Evolutionary conservation across 164 flowering plant species (phyloP), one percentile per base, ranked within the genome.

Genomic region (Magnolia sinica): DNA sequence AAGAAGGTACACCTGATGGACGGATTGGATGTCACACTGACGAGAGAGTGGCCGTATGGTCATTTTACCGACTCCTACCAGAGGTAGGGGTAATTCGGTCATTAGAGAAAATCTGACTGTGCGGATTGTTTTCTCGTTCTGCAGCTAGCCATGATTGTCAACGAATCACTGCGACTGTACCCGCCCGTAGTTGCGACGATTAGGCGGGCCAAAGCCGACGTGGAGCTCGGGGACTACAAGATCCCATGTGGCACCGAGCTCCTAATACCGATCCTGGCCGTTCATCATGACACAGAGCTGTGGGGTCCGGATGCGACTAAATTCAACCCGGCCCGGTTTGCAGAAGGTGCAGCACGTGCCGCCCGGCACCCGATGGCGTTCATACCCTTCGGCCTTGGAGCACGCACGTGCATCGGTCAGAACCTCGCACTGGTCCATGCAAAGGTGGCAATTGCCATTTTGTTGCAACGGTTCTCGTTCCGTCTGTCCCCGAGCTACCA

Each of bases 321-420:
- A 20, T 96, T 96, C 86, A 94, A 96, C 75, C 99, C 99, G 8
- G 86, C 74, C 0, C 87, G 99, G 50, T 96, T 96, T 76, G 58
- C 88, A 0, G 89, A 89, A 0, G 99, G 98, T 0, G 93, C 87
- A 63, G 92, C 93, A 72, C 91, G 89, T 0, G 97, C 97, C 0
- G 91, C 97, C 2, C 89, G 86, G 68, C 95, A 92, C 76, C 96
- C 94, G 1, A 81, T 89, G 88, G 92, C 94, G 1, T 94, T 90
- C 83, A 88, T 96, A n/a, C 99, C 99, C 0, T 96, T 96, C 68
- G 98, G 98, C 1, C 85, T 91, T 1, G 99, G 99, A 3, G 89
- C 87, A 6, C 91, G 99, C 2, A 90, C 86, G 0, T 96, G 99
- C 80, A 87, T 96, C 10, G 99, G 99, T 0, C 98, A 92, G 74